Conservation (phyloP, 2,329 filamentous ascomycete species). For the Hypoxylon sp. region DNA sequence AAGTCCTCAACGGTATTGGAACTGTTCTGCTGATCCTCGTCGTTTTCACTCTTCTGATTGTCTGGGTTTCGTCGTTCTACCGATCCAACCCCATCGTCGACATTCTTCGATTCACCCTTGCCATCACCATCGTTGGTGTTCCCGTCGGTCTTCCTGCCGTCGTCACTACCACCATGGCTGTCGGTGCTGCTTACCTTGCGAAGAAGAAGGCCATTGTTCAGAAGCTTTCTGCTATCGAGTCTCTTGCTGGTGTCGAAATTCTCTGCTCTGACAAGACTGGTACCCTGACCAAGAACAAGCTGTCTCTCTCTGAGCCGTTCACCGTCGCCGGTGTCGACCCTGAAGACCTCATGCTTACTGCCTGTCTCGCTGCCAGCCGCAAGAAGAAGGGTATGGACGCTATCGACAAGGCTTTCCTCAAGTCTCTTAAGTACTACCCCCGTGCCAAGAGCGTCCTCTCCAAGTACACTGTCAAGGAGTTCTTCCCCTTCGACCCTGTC, state of each 20-base stretch:
- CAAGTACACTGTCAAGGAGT: slow-evolving; percentile 88
- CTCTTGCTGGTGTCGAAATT: slow-evolving; percentile 91
- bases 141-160: slow-evolving; percentile 94
- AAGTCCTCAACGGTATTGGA: slow-evolving; percentile 90
- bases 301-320: slow-evolving; percentile 88
- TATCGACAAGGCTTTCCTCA: slow-evolving; percentile 95
- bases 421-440: slow-evolving; percentile 85
- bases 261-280: slow-evolving; percentile 96
- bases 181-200: slow-evolving; percentile 90
- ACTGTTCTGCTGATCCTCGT: slow-evolving; percentile 85
- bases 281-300: slow-evolving; percentile 94
- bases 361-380: slow-evolving; percentile 88
- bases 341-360: slow-evolving; percentile 92
- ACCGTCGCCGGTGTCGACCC: slow-evolving; percentile 85
- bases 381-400: slow-evolving; percentile 97
- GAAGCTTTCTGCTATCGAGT: slow-evolving; percentile 93
- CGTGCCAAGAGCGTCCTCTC: slow-evolving; percentile 83
- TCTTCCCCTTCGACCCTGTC: slow-evolving; percentile 91
- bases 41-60: slow-evolving; percentile 82
- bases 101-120: slow-evolving; percentile 88
- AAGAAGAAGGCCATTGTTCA: slow-evolving; percentile 95
- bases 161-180: slow-evolving; percentile 95
- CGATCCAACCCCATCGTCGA: slow-evolving; percentile 83
- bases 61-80: slow-evolving; percentile 92
- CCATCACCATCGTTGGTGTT: slow-evolving; percentile 92